Evolutionary conservation across 208 protist species (phyloP).

Genomic region (Strigomonas culicis): DNA sequence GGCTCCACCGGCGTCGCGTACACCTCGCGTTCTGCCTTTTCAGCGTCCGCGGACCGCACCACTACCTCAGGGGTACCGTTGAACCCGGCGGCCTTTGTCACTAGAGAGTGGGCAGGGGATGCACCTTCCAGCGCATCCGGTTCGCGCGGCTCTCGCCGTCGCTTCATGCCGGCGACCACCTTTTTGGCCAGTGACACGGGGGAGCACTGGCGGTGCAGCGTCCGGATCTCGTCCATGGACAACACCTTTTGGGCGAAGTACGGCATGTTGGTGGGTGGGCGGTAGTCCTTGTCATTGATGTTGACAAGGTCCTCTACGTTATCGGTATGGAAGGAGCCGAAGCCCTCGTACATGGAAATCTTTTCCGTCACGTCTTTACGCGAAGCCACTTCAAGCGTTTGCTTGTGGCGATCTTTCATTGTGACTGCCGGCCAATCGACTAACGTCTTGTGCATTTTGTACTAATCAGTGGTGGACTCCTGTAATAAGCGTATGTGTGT

Average conservation of each 20-base stretch:
- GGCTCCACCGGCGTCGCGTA: neutral
- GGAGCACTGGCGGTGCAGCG: neutral
- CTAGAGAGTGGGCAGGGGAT: too few species aligned
- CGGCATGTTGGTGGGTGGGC: slow-evolving; percentile 32
- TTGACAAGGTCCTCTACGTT: slow-evolving; percentile 86
- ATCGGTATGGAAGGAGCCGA: slow-evolving; percentile 91
- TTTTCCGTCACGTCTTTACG: slow-evolving; percentile 16
- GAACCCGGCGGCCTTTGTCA: too few species aligned
- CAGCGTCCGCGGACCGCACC: slow-evolving; percentile 9
- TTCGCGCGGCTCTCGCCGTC: neutral
- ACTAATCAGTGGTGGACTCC: too few species aligned
- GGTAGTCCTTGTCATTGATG: slow-evolving; percentile 37
- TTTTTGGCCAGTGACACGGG: neutral
- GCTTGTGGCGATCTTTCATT: slow-evolving; percentile 22
- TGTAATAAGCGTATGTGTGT: too few species aligned
- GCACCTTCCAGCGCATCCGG: too few species aligned
- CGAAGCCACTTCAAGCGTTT: slow-evolving; percentile 22
- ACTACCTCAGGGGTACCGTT: neutral
- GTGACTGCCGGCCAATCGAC: slow-evolving; percentile 35
- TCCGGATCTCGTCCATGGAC: slow-evolving; percentile 26
- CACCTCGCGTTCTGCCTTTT: slow-evolving; percentile 4
- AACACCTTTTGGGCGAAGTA: slow-evolving; percentile 48
- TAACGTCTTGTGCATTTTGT: too few species aligned
- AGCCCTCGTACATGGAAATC: slow-evolving; percentile 76
- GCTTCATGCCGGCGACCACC: neutral